Conservation (phyloP, 78 protist species). For the Speleostelium caveatum region DNA sequence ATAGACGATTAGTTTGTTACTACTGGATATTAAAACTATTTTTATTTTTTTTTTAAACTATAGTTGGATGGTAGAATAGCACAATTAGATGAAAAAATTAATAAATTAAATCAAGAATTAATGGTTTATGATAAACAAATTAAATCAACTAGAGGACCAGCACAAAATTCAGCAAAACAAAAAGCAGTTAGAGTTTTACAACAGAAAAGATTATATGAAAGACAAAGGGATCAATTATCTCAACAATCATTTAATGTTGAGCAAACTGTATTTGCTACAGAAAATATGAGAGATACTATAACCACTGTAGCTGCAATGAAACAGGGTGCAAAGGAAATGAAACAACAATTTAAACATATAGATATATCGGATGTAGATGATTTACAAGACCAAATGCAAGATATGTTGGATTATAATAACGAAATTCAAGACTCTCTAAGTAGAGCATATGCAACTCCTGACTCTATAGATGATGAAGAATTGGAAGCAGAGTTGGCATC, state of each 20-base stretch:
- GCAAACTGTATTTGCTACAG: slow-evolving; percentile 84
- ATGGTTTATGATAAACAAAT: slow-evolving; percentile 73
- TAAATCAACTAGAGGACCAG: slow-evolving; percentile 82
- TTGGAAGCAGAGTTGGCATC: slow-evolving; percentile 87
- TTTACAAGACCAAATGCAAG: slow-evolving; percentile 90
- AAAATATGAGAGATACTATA: slow-evolving; percentile 82
- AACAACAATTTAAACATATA: slow-evolving; percentile 78
- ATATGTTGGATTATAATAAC: slow-evolving; percentile 79
- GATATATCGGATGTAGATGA: slow-evolving; percentile 83
- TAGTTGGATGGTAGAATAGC: slow-evolving; percentile 81
- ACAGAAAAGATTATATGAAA: slow-evolving; percentile 86
- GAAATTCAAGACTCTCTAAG: slow-evolving; percentile 88
- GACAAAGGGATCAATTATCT: slow-evolving; percentile 85
- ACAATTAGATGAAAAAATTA: slow-evolving; percentile 84
- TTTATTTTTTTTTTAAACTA: not conserved
- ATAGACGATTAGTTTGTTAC: not conserved
- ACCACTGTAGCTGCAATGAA: slow-evolving; percentile 88
- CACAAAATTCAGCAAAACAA: slow-evolving; percentile 75
- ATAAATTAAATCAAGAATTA: slow-evolving; percentile 81
- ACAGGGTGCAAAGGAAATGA: slow-evolving; percentile 81
- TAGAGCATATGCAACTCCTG: slow-evolving; percentile 84
- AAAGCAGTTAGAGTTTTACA: slow-evolving; percentile 84
- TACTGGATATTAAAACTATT: not conserved
- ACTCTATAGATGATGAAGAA: slow-evolving; percentile 86
- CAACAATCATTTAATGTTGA: slow-evolving; percentile 90